These are phyloP conservation scores for Ustilago trichophora DNA, from an alignment of 1,284 basidiomycete genomes.

Conservation along the genomic window DNA sequence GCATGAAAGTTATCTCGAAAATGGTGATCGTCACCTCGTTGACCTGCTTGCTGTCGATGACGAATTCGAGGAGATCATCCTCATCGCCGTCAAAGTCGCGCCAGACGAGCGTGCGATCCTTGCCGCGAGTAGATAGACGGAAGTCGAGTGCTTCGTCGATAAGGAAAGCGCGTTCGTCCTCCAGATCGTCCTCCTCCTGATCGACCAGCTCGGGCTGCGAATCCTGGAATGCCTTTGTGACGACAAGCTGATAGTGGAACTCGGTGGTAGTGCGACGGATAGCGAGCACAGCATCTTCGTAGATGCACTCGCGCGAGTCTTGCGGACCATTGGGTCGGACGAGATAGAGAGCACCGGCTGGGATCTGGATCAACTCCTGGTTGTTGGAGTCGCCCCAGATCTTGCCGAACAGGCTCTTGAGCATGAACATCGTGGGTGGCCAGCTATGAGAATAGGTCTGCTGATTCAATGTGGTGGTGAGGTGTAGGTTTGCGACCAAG, in stretches of 20 bases:
- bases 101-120: slow-evolving; percentile 67
- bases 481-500: slow-evolving; percentile 1
- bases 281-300: slow-evolving; percentile 92
- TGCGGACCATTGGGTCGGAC: slow-evolving; percentile 89
- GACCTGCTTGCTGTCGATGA: slow-evolving; percentile 72
- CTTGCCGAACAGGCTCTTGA: slow-evolving; percentile 85
- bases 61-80: slow-evolving; percentile 82
- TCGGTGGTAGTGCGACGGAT: slow-evolving; percentile 84
- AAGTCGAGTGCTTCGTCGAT: slow-evolving; percentile 84
- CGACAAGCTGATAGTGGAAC: slow-evolving; percentile 91
- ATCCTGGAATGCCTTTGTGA: slow-evolving; percentile 92
- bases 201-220: slow-evolving; percentile 92
- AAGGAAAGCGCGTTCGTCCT: slow-evolving; percentile 84
- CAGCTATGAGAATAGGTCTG: no score
- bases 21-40: slow-evolving; percentile 84
- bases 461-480: slow-evolving; percentile 8
- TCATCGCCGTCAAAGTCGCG: slow-evolving; percentile 74
- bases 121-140: slow-evolving; percentile 69
- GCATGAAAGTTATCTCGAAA: slow-evolving; percentile 91
- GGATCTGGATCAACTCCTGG: slow-evolving; percentile 82
- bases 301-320: slow-evolving; percentile 96
- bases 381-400: slow-evolving; percentile 76
- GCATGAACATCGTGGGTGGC: slow-evolving; percentile 79
- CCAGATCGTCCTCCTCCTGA: slow-evolving; percentile 89
- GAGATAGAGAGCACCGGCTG: slow-evolving; percentile 88